Conservation (phyloP, 495 filamentous ascomycete genomes). For the Aspergillus coremiiformis region DNA sequence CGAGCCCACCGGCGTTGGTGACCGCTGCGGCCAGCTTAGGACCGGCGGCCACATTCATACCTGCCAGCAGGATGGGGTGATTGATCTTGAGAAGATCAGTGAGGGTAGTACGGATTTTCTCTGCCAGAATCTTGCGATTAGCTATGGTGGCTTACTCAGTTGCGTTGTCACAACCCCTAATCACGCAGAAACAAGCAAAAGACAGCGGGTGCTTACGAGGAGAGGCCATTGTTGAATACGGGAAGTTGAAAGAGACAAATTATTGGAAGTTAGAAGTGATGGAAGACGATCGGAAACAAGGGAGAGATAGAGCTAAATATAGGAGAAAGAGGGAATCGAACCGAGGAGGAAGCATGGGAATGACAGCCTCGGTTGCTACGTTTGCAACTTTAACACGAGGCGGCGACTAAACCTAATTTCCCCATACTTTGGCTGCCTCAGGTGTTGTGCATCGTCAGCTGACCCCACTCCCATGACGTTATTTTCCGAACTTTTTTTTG, state of each 20-base stretch:
- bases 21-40: conserved; percentile 96
- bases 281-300: background rate
- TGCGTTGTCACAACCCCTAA: background rate
- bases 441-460: conserved; percentile 8
- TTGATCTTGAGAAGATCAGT: conserved; percentile 97
- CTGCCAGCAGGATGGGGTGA: conserved; percentile 89
- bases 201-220: conserved; percentile 54
- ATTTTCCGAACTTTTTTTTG: conserved; percentile 1
- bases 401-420: background rate
- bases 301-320: conserved; percentile 2
- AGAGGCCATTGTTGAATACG: conserved; percentile 59
- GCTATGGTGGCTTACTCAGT: conserved; percentile 3
- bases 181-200: conserved; percentile 16
- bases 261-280: conserved; percentile 14
- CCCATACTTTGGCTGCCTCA: background rate
- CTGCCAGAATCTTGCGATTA: conserved; percentile 39
- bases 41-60: conserved; percentile 98
- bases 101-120: conserved; percentile 77
- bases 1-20: conserved; percentile 92
- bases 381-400: conserved; percentile 5
- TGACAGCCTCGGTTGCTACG: conserved; percentile 18
- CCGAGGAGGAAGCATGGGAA: conserved; percentile 12
- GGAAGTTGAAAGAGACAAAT: conserved; percentile 12
- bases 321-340: conserved; percentile 5
- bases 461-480: conserved; percentile 18